A percentile compares a stretch with the other conserved stretches of the same genome.
phyloP scores from a whole-genome alignment of 164 flowering plant genomes.

The Umbellularia californica region DNA sequence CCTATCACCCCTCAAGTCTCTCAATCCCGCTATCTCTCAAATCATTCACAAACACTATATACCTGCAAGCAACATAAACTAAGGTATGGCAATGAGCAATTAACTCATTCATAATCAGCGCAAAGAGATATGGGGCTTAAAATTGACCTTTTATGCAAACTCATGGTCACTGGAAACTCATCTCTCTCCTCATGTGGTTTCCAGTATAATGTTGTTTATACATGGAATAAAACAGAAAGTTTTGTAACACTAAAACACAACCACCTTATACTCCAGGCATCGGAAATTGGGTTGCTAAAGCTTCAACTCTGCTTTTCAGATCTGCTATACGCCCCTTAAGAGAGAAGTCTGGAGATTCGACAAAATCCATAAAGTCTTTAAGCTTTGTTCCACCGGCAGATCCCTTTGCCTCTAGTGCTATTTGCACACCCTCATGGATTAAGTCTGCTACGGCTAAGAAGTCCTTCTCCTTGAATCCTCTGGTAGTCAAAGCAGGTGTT shows the following conservation, averaged over 20 bases:
- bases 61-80: too few species aligned
- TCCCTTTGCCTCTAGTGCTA: constrained; percentile 59
- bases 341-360: constrained; percentile 55
- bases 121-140: too few species aligned
- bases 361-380: constrained; percentile 72
- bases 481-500: constrained; percentile 95
- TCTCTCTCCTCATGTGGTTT: too few species aligned
- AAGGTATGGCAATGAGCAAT: too few species aligned
- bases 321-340: constrained; percentile 41
- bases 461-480: constrained; percentile 71
- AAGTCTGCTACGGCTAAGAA: constrained; percentile 65
- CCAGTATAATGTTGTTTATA: neutral
- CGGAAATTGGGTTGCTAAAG: constrained; percentile 70
- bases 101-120: too few species aligned
- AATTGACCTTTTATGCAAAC: too few species aligned
- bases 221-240: neutral
- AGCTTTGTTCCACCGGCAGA: constrained; percentile 70
- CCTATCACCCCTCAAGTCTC: too few species aligned
- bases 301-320: constrained; percentile 67
- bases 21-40: too few species aligned
- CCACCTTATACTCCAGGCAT: constrained; percentile 60
- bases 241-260: neutral
- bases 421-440: constrained; percentile 83
- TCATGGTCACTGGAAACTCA: too few species aligned
- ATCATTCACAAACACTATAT: too few species aligned